Evolutionary conservation across 345 rosid species (phyloP).

Genomic region (Brassica rapa): DNA sequence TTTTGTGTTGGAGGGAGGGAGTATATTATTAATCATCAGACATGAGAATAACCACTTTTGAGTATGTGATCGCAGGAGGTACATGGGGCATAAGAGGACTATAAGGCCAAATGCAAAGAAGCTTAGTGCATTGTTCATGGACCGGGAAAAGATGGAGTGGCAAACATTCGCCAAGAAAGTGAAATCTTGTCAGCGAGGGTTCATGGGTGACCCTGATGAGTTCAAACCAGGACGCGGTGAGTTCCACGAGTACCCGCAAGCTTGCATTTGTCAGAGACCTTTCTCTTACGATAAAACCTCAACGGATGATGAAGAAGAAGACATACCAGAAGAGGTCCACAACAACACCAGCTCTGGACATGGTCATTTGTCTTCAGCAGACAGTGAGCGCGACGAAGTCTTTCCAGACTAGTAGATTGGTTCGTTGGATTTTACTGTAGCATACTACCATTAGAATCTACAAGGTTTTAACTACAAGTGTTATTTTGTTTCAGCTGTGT

Average conservation of each 20-base stretch:
- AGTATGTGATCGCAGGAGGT: slow-evolving; percentile 61
- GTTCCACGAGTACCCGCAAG: slow-evolving; percentile 80
- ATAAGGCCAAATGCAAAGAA: slow-evolving; percentile 91
- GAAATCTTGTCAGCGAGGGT: slow-evolving; percentile 85
- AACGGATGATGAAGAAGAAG: slow-evolving; percentile 34
- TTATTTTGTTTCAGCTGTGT: slow-evolving; percentile 30
- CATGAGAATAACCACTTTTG: slow-evolving; percentile 12
- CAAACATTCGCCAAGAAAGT: slow-evolving; percentile 76
- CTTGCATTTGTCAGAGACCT: slow-evolving; percentile 80
- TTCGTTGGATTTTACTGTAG: slow-evolving; percentile 21
- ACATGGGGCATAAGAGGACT: slow-evolving; percentile 93
- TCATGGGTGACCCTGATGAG: slow-evolving; percentile 97
- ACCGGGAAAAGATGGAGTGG: slow-evolving; percentile 73
- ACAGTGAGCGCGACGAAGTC: slow-evolving; percentile 39
- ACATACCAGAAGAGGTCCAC: slow-evolving; percentile 22
- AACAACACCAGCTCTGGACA: slow-evolving; percentile 36
- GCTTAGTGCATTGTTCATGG: slow-evolving; percentile 76
- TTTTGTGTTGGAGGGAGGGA: no score
- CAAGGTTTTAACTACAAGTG: background rate
- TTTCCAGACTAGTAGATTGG: slow-evolving; percentile 43
- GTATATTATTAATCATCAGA: background rate
- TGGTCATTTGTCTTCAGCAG: slow-evolving; percentile 31
- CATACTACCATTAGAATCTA: background rate
- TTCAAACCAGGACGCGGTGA: slow-evolving; percentile 85
- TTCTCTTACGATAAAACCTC: slow-evolving; percentile 34